A percentile compares a stretch with the other conserved stretches of the same genome.
Evolutionary conservation across 1,139 yeast genomes (phyloP).

Genomic region (Chernovozyma sophiae-reginae): DNA sequence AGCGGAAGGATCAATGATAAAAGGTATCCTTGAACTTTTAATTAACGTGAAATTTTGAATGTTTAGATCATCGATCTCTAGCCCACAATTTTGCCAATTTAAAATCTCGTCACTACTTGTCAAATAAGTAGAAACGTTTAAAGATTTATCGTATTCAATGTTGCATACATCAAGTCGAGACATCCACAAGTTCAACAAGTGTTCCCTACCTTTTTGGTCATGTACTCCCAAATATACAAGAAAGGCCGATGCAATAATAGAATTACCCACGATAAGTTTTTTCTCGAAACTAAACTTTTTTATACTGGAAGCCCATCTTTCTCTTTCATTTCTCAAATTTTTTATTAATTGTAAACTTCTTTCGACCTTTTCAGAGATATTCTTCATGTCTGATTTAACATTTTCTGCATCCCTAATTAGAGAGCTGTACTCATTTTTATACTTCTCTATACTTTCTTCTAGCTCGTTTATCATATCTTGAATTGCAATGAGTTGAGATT

Average conservation of each 20-base stretch:
- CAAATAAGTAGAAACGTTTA: slow-evolving; percentile 1
- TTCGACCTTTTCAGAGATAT: slow-evolving; percentile 56
- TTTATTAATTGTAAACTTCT: slow-evolving; percentile 64
- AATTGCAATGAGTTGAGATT: slow-evolving; percentile 68
- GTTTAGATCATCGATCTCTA: slow-evolving; percentile 54
- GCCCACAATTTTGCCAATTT: slow-evolving; percentile 51
- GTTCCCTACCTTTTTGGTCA: slow-evolving; percentile 50
- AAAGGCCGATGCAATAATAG: slow-evolving; percentile 60
- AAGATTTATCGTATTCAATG: slow-evolving; percentile 38
- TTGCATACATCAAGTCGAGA: slow-evolving; percentile 29
- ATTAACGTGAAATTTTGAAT: slow-evolving; percentile 63
- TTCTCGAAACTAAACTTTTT: slow-evolving; percentile 46
- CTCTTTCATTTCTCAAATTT: slow-evolving; percentile 61
- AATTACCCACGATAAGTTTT: slow-evolving; percentile 57
- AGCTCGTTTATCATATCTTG: slow-evolving; percentile 78
- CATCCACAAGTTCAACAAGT: slow-evolving; percentile 40
- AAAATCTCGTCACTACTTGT: slow-evolving; percentile 23
- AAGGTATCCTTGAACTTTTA: slow-evolving; percentile 39
- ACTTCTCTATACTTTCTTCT: slow-evolving; percentile 61
- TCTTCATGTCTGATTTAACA: slow-evolving; percentile 65
- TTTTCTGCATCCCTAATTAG: slow-evolving; percentile 75
- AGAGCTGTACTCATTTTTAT: slow-evolving; percentile 65
- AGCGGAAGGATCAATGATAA: slow-evolving; percentile 72
- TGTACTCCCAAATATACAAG: slow-evolving; percentile 58
- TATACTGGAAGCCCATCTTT: slow-evolving; percentile 69